Percentiles rank a stretch among this genome's conserved stretches.
phyloP scores from a whole-genome alignment of 2,329 filamentous ascomycete genomes.

The Hirsutella minnesotensis region DNA sequence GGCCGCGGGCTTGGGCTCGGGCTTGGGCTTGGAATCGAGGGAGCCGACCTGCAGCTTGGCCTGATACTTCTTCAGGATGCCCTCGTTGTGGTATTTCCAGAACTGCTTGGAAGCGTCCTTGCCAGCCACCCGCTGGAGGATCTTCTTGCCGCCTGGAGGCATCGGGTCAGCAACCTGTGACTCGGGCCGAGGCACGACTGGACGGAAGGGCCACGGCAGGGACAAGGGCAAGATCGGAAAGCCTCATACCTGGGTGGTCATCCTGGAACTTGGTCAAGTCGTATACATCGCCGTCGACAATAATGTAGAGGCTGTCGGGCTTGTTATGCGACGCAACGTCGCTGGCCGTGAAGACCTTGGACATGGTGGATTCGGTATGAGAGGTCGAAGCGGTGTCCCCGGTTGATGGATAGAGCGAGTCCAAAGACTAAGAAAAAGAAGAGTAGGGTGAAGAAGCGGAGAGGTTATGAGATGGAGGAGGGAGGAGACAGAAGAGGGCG shows the following conservation, averaged over 20 bases:
- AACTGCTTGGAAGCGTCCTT: slow-evolving; percentile 58
- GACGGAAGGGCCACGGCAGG: too few relatives aligned
- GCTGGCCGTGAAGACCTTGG: slow-evolving; percentile 69
- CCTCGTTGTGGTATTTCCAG: slow-evolving; percentile 73
- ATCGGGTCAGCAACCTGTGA: not conserved
- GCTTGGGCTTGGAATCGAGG: slow-evolving; percentile 73
- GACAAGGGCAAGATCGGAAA: not conserved
- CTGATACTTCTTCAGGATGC: slow-evolving; percentile 79
- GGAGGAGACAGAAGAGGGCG: not conserved
- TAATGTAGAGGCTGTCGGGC: slow-evolving; percentile 72
- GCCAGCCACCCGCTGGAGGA: slow-evolving; percentile 49
- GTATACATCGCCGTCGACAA: slow-evolving; percentile 91
- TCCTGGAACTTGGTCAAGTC: slow-evolving; percentile 84
- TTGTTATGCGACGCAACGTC: slow-evolving; percentile 93
- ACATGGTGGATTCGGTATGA: slow-evolving; percentile 45
- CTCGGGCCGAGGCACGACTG: not conserved
- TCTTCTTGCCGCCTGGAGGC: slow-evolving; percentile 48
- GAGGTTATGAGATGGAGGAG: not conserved
- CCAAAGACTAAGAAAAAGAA: too few relatives aligned
- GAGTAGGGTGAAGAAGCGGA: not conserved
- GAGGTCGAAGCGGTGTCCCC: too few relatives aligned
- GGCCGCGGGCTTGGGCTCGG: slow-evolving; percentile 37
- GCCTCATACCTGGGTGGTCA: slow-evolving; percentile 60
- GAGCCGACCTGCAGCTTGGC: slow-evolving; percentile 71
- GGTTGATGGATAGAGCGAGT: not conserved